These are phyloP conservation scores for Persicaria maculosa DNA, from an alignment of 148 eudicot genomes.

Conservation along the genomic window DNA sequence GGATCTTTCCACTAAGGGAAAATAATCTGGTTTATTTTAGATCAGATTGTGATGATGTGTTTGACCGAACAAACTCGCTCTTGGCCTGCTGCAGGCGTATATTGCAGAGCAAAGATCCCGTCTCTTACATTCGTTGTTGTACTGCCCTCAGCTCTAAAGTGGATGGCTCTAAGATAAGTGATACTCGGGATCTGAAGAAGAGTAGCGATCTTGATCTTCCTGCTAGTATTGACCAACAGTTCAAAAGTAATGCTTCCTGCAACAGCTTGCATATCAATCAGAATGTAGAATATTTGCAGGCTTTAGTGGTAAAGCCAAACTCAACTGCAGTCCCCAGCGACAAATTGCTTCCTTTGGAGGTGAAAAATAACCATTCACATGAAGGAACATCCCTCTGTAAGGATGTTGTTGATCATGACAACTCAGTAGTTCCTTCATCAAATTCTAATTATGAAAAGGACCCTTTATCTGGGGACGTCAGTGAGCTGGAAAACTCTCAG, in stretches of 20 bases:
- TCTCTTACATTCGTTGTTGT: conserved; percentile 35
- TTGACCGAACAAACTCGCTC: conserved; percentile 36
- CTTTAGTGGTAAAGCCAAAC: conserved; percentile 14
- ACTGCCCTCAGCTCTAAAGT: conserved; percentile 8
- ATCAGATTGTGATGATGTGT: conserved; percentile 23
- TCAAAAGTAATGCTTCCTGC: conserved; percentile 9
- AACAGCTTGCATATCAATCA: conserved; percentile 12
- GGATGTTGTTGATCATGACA: conserved; percentile 13
- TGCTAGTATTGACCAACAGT: conserved; percentile 12
- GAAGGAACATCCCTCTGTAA: conserved; percentile 7
- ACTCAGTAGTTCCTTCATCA: conserved; percentile 2
- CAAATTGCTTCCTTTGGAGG: conserved; percentile 17
- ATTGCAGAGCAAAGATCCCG: conserved; percentile 47
- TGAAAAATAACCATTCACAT: conserved; percentile 11
- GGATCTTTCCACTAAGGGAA: conserved; percentile 19
- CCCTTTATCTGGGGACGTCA: conserved; percentile 8
- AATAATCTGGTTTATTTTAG: conserved; percentile 15
- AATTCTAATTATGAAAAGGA: conserved; percentile 16
- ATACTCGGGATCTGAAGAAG: conserved; percentile 13
- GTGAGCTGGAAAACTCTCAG: conserved; percentile 19
- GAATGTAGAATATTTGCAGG: conserved; percentile 13
- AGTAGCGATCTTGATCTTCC: conserved; percentile 13
- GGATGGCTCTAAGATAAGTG: conserved; percentile 15
- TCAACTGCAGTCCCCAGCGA: conserved; percentile 19
- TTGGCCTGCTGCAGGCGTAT: conserved; percentile 47